Evolutionary conservation across 257 asterid genomes (phyloP), one percentile per base, ranked within the genome.

Genomic region (Nicotiana sylvestris): DNA sequence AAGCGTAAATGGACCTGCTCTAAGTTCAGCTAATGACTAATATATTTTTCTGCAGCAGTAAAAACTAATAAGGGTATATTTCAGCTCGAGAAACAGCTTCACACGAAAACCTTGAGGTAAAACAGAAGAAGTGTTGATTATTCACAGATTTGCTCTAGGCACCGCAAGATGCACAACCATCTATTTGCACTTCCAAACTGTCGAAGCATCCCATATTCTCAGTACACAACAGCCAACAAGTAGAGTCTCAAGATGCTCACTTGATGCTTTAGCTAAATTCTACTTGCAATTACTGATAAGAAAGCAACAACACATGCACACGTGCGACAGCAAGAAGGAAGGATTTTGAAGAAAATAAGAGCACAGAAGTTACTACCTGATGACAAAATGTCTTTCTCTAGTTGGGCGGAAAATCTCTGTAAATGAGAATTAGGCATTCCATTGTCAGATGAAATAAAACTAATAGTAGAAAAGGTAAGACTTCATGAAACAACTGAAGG

Each of bases 361-460:
- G 46, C 51, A 37, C 43, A 66, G 84, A 79, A 70, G 37, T 85
- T 85, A 66, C 86, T 92, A 95, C 98, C 98, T 84, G 98, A 95
- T 72, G 92, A 89, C 90, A 95, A 91, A 85, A 91, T 91, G 69
- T 95, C 98, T 82, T 88, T 95, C 89, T 95, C 98, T 82, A 93
- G 93, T 90, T 95, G 97, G 83, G 92, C 98, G 70, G 97, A 91
- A 89, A 92, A 95, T 84, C 86, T 91, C 97, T 95, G 94, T 51
- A 90, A 84, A 29, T 61, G 84, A 78, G 74, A 27, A 53, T 82
- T 70, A 84, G 58, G 74, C 29, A 76, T 69, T 57, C 77, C 56
- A 76, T 81, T 81, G 81, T 82, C 77, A 82, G 80, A 74, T 74
- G 25, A 74, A 49, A 46, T 13, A 74, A 49, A 12, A 46, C 35